These are phyloP conservation scores for Eucalyptus melliodora DNA, from an alignment of 345 rosid genomes.

Conservation along the genomic window DNA sequence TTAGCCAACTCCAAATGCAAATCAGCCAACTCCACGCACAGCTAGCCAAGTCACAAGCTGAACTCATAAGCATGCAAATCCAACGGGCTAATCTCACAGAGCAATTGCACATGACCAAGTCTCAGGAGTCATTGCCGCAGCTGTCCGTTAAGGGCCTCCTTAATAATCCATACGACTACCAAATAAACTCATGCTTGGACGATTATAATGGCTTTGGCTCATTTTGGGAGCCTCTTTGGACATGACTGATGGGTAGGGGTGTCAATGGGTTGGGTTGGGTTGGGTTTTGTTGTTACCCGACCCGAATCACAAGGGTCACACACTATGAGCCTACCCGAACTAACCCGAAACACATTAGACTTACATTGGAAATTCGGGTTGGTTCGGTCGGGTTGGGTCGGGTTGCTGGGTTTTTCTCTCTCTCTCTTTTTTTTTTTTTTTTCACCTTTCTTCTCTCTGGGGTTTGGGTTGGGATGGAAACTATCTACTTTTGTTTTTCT, in stretches of 20 bases:
- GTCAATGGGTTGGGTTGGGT: no score
- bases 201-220: neutral
- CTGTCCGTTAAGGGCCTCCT: neutral
- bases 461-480: no score
- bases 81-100: neutral
- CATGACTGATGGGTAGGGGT: neutral
- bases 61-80: neutral
- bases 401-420: no score
- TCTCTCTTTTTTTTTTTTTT: no score
- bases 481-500: no score
- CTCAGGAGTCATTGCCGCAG: neutral
- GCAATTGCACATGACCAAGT: neutral
- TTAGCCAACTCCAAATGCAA: neutral
- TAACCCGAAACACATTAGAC: no score
- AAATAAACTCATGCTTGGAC: neutral
- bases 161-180: neutral
- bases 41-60: neutral
- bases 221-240: neutral
- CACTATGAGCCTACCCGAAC: no score
- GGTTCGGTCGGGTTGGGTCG: no score
- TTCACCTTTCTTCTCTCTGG: no score
- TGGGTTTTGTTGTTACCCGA: neutral
- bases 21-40: neutral
- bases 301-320: no score
- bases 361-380: no score